Conservation (phyloP, 805 yeast species). For the Sugiyamaella mastotermitis region DNA sequence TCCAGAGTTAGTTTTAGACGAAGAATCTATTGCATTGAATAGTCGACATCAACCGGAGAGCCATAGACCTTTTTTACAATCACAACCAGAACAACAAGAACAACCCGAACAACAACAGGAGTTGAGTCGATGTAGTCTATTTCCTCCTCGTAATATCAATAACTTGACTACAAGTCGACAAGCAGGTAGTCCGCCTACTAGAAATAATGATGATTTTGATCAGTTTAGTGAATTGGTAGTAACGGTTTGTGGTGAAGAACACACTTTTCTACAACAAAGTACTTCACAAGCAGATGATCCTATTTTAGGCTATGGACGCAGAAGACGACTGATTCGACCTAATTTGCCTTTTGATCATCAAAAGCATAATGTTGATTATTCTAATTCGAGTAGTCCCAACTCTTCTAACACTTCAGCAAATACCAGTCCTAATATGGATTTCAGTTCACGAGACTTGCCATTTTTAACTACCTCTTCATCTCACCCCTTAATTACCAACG, state of each 20-base stretch:
- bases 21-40: not conserved
- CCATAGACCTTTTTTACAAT: too few relatives aligned
- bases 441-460: too few relatives aligned
- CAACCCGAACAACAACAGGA: not conserved
- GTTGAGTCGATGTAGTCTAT: too few relatives aligned
- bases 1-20: not conserved
- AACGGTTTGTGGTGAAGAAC: constrained; percentile 11
- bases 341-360: too few relatives aligned
- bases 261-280: constrained; percentile 4
- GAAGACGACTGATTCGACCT: constrained; percentile 1
- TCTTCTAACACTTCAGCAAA: too few relatives aligned
- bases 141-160: not conserved
- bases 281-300: not conserved
- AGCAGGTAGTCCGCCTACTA: not conserved
- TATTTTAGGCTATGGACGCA: not conserved
- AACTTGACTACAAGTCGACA: not conserved
- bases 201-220: constrained; percentile 1
- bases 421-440: too few relatives aligned
- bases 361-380: too few relatives aligned
- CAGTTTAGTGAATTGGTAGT: constrained; percentile 8
- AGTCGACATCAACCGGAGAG: too few relatives aligned
- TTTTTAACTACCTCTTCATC: too few relatives aligned
- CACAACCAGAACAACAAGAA: not conserved
- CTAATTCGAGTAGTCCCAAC: too few relatives aligned
- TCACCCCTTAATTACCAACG: too few relatives aligned